Conservation (phyloP, 208 protist species). For the Naegleria gruberi region DNA sequence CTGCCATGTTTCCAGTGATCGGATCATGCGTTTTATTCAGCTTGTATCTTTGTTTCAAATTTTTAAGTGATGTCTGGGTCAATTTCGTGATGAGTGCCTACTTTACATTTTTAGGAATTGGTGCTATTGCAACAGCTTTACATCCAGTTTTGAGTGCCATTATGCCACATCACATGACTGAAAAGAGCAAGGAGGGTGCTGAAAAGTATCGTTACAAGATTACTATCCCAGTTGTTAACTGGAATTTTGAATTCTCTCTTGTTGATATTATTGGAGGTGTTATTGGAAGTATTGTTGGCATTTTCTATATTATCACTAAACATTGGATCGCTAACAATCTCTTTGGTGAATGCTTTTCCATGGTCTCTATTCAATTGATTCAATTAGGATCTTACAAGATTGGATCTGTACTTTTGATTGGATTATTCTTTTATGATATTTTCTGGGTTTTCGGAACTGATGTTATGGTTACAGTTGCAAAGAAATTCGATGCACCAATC, state of each 20-base stretch:
- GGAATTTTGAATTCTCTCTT: neutral
- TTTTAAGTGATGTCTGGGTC: slow-evolving; percentile 10
- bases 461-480: slow-evolving; percentile 64
- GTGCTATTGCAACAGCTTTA: neutral
- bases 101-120: slow-evolving; percentile 14
- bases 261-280: slow-evolving; percentile 11
- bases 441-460: slow-evolving; percentile 66
- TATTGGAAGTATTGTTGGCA: neutral
- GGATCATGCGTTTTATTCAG: slow-evolving; percentile 3
- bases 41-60: slow-evolving; percentile 23
- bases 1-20: slow-evolving; percentile 14
- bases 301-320: slow-evolving; percentile 42
- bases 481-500: slow-evolving; percentile 60
- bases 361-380: slow-evolving; percentile 21
- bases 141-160: neutral
- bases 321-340: slow-evolving; percentile 66
- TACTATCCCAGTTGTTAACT: neutral
- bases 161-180: neutral
- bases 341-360: slow-evolving; percentile 49
- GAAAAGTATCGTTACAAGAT: neutral
- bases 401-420: slow-evolving; percentile 39
- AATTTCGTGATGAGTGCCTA: slow-evolving; percentile 21
- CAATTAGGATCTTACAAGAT: slow-evolving; percentile 20
- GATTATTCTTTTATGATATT: slow-evolving; percentile 68
- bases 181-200: neutral